phyloP scores from a whole-genome alignment of 2,329 filamentous ascomycete species.

The Nakataea oryzae region DNA sequence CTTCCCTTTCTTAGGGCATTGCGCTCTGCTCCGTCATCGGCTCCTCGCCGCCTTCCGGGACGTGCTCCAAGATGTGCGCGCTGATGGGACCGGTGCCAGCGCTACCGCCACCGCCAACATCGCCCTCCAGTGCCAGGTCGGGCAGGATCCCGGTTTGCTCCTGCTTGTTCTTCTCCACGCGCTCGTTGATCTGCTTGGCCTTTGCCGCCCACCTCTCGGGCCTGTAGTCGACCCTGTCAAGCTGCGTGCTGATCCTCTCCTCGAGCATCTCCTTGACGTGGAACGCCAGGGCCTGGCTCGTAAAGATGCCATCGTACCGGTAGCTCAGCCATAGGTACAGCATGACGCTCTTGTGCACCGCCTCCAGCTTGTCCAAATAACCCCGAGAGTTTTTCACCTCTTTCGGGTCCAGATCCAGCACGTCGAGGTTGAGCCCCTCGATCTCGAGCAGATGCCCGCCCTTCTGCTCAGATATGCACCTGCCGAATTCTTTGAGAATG shows the following conservation, averaged over 20 bases:
- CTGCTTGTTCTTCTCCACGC: conserved; percentile 9
- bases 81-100: background rate
- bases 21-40: background rate
- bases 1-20: background rate
- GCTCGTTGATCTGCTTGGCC: conserved; percentile 16
- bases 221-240: conserved; percentile 44
- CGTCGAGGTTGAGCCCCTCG: conserved; percentile 56
- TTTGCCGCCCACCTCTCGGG: conserved; percentile 19
- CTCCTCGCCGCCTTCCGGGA: background rate
- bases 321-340: conserved; percentile 92
- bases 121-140: background rate
- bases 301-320: conserved; percentile 73
- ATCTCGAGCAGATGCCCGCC: conserved; percentile 65
- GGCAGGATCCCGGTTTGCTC: conserved; percentile 11
- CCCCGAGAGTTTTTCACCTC: conserved; percentile 21
- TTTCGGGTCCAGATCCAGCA: conserved; percentile 48
- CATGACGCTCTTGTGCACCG: conserved; percentile 71
- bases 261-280: conserved; percentile 73
- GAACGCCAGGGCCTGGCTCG: conserved; percentile 62
- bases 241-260: conserved; percentile 56
- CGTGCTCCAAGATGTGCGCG: background rate
- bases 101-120: background rate
- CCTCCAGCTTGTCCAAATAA: conserved; percentile 62
- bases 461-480: conserved; percentile 56
- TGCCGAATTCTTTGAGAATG: conserved; percentile 36